Evolutionary conservation across 805 yeast species (phyloP), one percentile per base, ranked within the genome.

Genomic region (Wickerhamiella shivajii): DNA sequence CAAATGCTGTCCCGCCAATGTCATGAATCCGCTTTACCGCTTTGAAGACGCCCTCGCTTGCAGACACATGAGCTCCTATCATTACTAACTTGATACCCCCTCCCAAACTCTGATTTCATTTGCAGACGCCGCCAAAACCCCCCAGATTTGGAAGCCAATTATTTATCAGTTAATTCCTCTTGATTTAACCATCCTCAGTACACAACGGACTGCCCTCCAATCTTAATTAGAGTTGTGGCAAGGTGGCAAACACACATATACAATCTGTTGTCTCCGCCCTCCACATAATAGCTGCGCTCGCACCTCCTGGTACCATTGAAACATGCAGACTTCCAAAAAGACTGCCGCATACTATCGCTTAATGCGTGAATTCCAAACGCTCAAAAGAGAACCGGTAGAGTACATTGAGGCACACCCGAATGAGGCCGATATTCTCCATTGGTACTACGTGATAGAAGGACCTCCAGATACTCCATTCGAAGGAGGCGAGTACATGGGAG

Each of bases 391-490:
- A 46, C 94, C 96, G 1, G 81, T 93, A 7, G 94, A 93, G 5
- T 85, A 58, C 50, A 73, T 87, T 28, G 60, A 61, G 8, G 95
- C 96, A 15, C 74, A 77, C 39, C 97, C 97, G 4, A 71, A 76
- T 39, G 97, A 90, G 38, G 64, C 69, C 28, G 83, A 90, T 52
- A 78, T 90, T 36, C 60, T 90, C 36, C 92, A 81, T 48, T 85
- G 96, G 94, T 95, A 84, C 55, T 87, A 81, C 51, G 68, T 85
- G 20, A 77, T 87, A 33, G 74, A 83, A 0, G 97, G 97, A 1
- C 95, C 96, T 3, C 84, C 90, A 10, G 75, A 74, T 24, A 79
- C 95, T 1, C 92, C 92, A 3, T 87, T 77, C 53, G 77, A 67
- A 36, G 71, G 69, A 15, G 96, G 96, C 0, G 90, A 81, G 51